Evolutionary conservation across 176 grass and related monocot genomes (phyloP).

Genomic region (Eleusine indica): DNA sequence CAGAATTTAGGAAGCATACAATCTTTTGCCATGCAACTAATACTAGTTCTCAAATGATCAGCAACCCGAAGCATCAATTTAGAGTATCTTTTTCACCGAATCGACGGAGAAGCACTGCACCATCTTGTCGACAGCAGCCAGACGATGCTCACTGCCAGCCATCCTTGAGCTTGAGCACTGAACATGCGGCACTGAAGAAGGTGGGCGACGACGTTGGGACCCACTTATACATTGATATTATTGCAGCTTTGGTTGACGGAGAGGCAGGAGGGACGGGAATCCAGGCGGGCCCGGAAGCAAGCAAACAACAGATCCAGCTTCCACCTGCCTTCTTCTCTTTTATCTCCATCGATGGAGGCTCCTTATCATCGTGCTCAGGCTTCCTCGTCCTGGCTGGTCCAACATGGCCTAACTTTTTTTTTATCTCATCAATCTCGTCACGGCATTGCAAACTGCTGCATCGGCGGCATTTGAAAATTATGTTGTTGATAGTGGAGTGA

Average conservation of each 20-base stretch:
- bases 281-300: neutral
- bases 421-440: neutral
- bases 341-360: too few relatives aligned
- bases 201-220: neutral
- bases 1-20: too few relatives aligned
- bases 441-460: neutral
- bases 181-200: neutral
- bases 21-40: too few relatives aligned
- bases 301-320: slow-evolving; percentile 11
- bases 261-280: neutral
- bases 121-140: neutral
- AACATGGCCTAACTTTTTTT: neutral
- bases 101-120: neutral
- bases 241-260: neutral
- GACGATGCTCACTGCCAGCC: too few relatives aligned
- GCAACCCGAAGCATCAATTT: neutral
- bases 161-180: neutral
- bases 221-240: slow-evolving; percentile 21
- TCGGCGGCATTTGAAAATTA: neutral
- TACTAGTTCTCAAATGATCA: neutral
- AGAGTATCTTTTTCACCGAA: neutral
- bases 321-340: neutral
- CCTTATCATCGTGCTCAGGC: too few relatives aligned
- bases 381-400: neutral
- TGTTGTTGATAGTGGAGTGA: neutral